Conservation (phyloP, 257 asterid genomes). For the Voacanga thouarsii region DNA sequence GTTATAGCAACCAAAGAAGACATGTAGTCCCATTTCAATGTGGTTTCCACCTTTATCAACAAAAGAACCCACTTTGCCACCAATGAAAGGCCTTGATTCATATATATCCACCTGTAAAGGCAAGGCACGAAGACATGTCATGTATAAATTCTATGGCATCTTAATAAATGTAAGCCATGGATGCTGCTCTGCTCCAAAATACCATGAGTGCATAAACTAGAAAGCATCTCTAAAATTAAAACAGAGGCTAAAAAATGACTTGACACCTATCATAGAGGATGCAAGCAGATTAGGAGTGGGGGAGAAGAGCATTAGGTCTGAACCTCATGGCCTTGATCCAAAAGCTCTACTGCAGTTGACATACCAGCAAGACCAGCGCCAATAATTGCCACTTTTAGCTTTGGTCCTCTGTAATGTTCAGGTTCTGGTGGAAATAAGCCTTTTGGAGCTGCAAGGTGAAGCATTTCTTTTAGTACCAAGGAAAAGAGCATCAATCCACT, state of each 20-base stretch:
- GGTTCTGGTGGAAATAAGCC: constrained; percentile 98
- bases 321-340: constrained; percentile 99
- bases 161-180: not conserved
- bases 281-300: not conserved
- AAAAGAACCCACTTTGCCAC: constrained; percentile 99
- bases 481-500: not conserved
- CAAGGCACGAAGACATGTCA: not conserved
- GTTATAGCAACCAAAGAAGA: constrained; percentile 97
- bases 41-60: constrained; percentile 92
- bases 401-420: constrained; percentile 87
- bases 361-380: constrained; percentile 99
- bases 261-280: not conserved
- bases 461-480: constrained; percentile 15
- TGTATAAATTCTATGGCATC: not conserved
- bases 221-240: not conserved
- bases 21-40: constrained; percentile 97
- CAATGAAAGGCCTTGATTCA: constrained; percentile 81
- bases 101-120: constrained; percentile 90
- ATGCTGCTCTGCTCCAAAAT: not conserved
- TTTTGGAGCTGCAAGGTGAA: constrained; percentile 76
- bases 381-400: constrained; percentile 89
- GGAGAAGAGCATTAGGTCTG: constrained; percentile 1
- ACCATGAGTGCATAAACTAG: not conserved
- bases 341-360: constrained; percentile 99
- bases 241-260: not conserved